phyloP scores from a whole-genome alignment of 208 protist species.

The Acanthamoeba polyphaga region DNA sequence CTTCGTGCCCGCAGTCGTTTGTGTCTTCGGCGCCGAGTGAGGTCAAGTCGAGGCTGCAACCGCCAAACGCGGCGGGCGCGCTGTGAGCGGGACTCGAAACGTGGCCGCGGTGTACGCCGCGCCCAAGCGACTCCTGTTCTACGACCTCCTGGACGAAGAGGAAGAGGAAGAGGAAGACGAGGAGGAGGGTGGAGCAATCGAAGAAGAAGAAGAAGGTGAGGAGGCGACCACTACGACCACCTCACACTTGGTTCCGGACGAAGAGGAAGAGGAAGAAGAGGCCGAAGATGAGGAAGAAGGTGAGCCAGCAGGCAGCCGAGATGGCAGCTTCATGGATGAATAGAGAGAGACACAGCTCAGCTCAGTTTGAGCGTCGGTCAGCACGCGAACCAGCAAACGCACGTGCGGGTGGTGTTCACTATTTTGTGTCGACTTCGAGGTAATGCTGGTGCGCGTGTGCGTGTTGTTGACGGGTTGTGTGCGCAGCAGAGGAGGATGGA shows the following conservation, averaged over 20 bases:
- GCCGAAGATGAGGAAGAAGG: neutral
- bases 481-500: neutral
- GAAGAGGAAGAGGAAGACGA: conserved; percentile 38
- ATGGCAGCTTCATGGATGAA: neutral
- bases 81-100: conserved; percentile 26
- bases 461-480: neutral
- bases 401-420: no score
- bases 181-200: neutral
- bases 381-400: no score
- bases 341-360: neutral
- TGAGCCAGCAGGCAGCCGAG: neutral
- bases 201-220: neutral
- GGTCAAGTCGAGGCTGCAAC: conserved; percentile 9
- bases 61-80: neutral
- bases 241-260: no score
- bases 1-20: neutral
- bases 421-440: no score
- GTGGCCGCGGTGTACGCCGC: conserved; percentile 40
- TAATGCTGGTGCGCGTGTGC: no score
- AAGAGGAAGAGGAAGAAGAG: neutral
- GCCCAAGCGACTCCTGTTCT: conserved; percentile 54
- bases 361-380: no score
- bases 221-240: neutral
- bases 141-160: conserved; percentile 53
- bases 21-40: neutral